Percentiles rank a stretch among this genome's conserved stretches.
Conservation (phyloP, 306 rosid genomes). For the Dalbergia cultrata region DNA sequence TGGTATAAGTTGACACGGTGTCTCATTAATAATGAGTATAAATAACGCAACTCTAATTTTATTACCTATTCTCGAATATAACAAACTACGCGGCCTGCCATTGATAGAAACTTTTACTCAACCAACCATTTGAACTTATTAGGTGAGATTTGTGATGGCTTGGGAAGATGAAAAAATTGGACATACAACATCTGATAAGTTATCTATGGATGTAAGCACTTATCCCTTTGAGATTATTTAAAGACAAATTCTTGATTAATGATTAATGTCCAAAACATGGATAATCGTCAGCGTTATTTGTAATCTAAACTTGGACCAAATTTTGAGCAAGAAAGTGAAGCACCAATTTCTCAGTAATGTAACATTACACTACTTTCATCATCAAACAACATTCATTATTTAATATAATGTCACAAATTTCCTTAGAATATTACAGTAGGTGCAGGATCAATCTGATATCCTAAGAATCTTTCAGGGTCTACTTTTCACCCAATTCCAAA, state of each 20-base stretch:
- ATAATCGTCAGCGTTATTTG: background rate
- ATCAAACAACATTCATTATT: background rate
- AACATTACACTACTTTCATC: background rate
- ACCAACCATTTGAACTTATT: too few species aligned
- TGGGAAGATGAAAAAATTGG: too few species aligned
- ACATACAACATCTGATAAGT: too few species aligned
- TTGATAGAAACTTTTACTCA: too few species aligned
- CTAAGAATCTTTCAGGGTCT: background rate
- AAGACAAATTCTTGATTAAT: background rate
- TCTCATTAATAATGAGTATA: too few species aligned
- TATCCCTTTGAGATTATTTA: background rate
- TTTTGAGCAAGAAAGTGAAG: too few species aligned
- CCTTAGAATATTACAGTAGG: background rate
- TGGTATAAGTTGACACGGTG: too few species aligned
- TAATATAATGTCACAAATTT: background rate
- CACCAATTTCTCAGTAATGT: background rate
- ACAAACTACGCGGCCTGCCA: too few species aligned
- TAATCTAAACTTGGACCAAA: too few species aligned
- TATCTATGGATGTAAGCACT: background rate
- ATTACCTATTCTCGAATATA: too few species aligned
- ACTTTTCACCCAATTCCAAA: slow-evolving; percentile 13
- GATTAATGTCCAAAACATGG: background rate
- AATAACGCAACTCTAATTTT: too few species aligned
- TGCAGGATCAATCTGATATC: background rate
- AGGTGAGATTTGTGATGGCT: too few species aligned